A percentile compares a stretch with the other conserved stretches of the same genome.
Evolutionary conservation across 257 asterid species (phyloP).

Genomic region (Penstemon eatonii): DNA sequence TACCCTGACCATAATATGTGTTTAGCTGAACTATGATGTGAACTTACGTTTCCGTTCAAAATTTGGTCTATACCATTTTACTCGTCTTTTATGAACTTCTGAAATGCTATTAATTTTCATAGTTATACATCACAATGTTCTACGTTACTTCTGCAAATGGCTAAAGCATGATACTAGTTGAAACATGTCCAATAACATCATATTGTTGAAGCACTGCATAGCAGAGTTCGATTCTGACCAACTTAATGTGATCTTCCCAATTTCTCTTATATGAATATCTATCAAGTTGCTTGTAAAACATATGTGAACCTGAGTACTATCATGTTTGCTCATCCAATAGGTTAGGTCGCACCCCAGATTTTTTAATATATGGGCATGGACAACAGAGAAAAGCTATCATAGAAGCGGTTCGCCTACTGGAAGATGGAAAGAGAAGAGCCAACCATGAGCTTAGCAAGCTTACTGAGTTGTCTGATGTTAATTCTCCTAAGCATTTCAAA

Average conservation of each 20-base stretch:
- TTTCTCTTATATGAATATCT: constrained; percentile 12
- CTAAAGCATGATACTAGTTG: constrained; percentile 7
- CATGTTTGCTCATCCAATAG: constrained; percentile 45
- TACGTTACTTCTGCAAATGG: background rate
- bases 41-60: background rate
- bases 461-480: constrained; percentile 41
- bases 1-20: background rate
- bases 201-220: constrained; percentile 20
- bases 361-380: constrained; percentile 86
- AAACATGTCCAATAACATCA: constrained; percentile 3
- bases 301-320: constrained; percentile 23
- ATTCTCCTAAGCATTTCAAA: constrained; percentile 72
- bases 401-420: constrained; percentile 82
- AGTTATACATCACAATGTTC: constrained; percentile 7
- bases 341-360: constrained; percentile 81
- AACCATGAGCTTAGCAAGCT: constrained; percentile 42
- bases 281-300: constrained; percentile 6
- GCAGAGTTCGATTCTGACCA: constrained; percentile 6
- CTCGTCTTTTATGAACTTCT: constrained; percentile 8
- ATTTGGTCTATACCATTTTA: background rate
- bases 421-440: constrained; percentile 54
- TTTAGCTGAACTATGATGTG: background rate
- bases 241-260: constrained; percentile 13
- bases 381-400: constrained; percentile 92
- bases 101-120: constrained; percentile 17